Base-by-base conservation (phyloP, 2,329 filamentous ascomycete genomes). In the Aureobasidium sp. region DNA sequence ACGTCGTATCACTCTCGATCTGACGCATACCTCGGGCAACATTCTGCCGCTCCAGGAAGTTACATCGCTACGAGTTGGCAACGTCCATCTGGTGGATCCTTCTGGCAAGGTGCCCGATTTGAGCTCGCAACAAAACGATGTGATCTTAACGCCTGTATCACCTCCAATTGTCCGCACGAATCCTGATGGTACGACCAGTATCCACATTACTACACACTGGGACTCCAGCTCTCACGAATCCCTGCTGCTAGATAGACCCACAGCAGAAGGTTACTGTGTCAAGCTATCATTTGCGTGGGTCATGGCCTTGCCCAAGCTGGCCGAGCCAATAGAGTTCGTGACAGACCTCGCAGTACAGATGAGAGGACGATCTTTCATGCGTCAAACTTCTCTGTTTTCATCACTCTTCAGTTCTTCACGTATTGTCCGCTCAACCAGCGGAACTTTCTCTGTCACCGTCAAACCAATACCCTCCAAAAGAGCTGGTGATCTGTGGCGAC, bases 211-310 rank as follows among this genome's bases (percentile, higher is more conserved):
- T n/a, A 92, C 89, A 0, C 92, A 97, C 71, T 99, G 94, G 94
- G 94, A 99, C 72, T 97, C 93, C 0, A 96, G 92, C 70, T 81
- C 94, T 67, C 94, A 99, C 74, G 87, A 86, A 66, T 97, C 94
- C 6, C 79, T 96, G n/a, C 81, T 97, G 15, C 84, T 99, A n/a
- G 92, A 99, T 74, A 87, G 93, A 29, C 88, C 90, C 1, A 97
- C 94, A 1, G 85, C 90, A n/a, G 92, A 97, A 64, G 94, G 92
- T 72, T 92, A 94, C 73, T 88, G 89, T 47, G 89, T 99, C 24
- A 92, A 96, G 74, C 87, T 97, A 76, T 87, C 88, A 0, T 78
- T 97, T 12, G 83, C 85, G 17, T 97, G 93, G 90, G 89, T 96
- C 69, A 85, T 97, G 32, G 82, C 83, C 63, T 96, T 92, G 1